Percentiles rank a stretch among this genome's conserved stretches.
Conservation (phyloP, 495 filamentous ascomycete species). For the Neurospora africana region DNA sequence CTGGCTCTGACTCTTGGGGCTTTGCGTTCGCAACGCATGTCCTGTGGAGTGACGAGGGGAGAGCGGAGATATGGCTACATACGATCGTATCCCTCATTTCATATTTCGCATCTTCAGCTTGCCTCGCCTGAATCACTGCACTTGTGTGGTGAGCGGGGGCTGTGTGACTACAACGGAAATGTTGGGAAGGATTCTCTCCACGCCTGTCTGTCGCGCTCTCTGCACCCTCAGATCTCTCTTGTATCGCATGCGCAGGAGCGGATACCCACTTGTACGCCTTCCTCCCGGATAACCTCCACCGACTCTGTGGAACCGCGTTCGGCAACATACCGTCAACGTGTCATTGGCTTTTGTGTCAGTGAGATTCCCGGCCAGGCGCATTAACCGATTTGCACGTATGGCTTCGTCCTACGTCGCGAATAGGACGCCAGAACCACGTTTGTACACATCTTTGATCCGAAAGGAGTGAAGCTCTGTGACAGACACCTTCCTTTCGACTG, state of each 20-base stretch:
- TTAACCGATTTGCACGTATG: slow-evolving; percentile 56
- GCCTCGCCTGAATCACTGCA: slow-evolving; percentile 36
- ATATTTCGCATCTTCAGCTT: slow-evolving; percentile 9
- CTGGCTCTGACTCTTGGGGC: neutral
- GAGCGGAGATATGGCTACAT: slow-evolving; percentile 31
- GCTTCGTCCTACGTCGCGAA: slow-evolving; percentile 33
- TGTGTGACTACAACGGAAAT: slow-evolving; percentile 31
- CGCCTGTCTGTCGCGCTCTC: slow-evolving; percentile 26
- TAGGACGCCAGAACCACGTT: slow-evolving; percentile 51
- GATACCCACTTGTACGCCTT: neutral
- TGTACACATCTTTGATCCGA: slow-evolving; percentile 4
- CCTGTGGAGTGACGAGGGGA: slow-evolving; percentile 23
- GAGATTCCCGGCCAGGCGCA: slow-evolving; percentile 55
- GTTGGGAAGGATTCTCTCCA: slow-evolving; percentile 14
- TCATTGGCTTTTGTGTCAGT: slow-evolving; percentile 16
- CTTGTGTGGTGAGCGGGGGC: slow-evolving; percentile 25
- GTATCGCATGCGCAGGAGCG: neutral
- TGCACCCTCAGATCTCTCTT: slow-evolving; percentile 19
- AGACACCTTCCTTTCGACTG: slow-evolving; percentile 25
- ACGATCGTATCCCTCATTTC: slow-evolving; percentile 28
- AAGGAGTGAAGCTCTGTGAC: slow-evolving; percentile 14
- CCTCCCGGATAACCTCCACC: slow-evolving; percentile 3
- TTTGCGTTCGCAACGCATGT: slow-evolving; percentile 3
- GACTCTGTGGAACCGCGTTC: slow-evolving; percentile 28
- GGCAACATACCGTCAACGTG: slow-evolving; percentile 34